A percentile compares a stretch with the other conserved stretches of the same genome.
Evolutionary conservation across 148 eudicot species (phyloP).

Genomic region (Vaccinium corymbosum): DNA sequence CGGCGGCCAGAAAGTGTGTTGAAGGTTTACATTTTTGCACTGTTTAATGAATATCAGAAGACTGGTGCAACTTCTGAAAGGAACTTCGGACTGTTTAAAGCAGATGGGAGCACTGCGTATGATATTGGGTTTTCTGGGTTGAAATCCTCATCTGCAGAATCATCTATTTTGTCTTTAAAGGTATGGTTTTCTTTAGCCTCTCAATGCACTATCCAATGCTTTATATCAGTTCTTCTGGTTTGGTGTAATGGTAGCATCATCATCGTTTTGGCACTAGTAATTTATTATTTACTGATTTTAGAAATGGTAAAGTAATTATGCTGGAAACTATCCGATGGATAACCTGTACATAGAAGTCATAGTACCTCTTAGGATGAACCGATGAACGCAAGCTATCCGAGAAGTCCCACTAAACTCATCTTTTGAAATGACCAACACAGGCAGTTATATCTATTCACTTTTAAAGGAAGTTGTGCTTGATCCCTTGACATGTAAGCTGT

Average conservation of each 20-base stretch:
- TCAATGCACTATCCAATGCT: not conserved
- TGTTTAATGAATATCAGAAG: constrained; percentile 71
- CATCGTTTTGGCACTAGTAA: not conserved
- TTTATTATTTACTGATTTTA: not conserved
- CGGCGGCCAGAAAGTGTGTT: constrained; percentile 51
- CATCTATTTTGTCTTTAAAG: constrained; percentile 44
- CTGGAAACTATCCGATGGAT: not conserved
- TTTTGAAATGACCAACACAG: not conserved
- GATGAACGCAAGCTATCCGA: not conserved
- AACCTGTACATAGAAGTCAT: not conserved
- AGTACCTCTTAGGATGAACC: not conserved
- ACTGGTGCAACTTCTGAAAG: constrained; percentile 72
- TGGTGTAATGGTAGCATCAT: not conserved
- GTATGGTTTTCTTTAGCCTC: constrained; percentile 27
- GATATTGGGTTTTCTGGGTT: constrained; percentile 66
- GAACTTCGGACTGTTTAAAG: constrained; percentile 70
- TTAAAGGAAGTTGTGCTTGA: not conserved
- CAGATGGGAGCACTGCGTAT: constrained; percentile 67
- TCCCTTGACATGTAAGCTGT: not conserved
- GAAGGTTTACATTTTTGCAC: constrained; percentile 70
- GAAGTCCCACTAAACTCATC: not conserved
- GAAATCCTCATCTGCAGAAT: constrained; percentile 46
- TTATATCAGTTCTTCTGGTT: not conserved
- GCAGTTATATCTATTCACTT: not conserved
- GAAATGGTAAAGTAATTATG: no score